Percentiles rank a stretch among this genome's conserved stretches.
phyloP scores from a whole-genome alignment of 2,329 filamentous ascomycete genomes.

The Alternaria gansuensis region DNA sequence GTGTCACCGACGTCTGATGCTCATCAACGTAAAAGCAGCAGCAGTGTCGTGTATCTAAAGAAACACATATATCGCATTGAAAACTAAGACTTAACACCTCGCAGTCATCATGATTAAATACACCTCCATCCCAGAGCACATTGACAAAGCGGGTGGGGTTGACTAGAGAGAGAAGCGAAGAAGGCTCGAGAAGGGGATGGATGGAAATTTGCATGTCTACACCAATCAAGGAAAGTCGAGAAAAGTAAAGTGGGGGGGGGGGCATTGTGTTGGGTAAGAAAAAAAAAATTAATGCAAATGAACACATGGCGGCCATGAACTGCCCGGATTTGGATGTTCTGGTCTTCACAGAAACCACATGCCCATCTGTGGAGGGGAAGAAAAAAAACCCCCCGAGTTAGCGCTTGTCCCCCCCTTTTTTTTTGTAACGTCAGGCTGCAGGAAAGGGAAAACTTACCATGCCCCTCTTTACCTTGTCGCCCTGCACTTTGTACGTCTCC shows the following conservation, averaged over 20 bases:
- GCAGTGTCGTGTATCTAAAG: neutral
- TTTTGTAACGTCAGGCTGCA: neutral
- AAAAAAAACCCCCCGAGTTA: neutral
- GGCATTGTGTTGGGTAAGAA: neutral
- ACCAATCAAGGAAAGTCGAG: constrained; percentile 11
- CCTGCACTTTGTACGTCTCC: constrained; percentile 3
- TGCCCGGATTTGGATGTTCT: neutral
- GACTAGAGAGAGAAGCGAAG: neutral
- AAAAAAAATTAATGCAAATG: neutral
- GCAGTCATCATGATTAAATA: neutral
- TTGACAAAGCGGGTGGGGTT: neutral
- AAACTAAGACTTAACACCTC: neutral
- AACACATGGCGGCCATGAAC: neutral
- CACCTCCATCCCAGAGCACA: neutral
- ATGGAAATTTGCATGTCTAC: neutral
- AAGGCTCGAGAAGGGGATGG: neutral
- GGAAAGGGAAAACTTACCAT: constrained; percentile 7
- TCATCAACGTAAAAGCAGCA: neutral
- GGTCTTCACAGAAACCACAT: constrained; percentile 23
- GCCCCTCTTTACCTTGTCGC: constrained; percentile 1
- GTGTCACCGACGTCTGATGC: neutral
- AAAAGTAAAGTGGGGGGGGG: constrained; percentile 1
- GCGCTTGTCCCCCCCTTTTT: neutral
- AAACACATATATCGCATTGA: neutral
- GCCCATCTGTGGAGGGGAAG: constrained; percentile 14